A percentile compares a stretch with the other conserved stretches of the same genome.
These are phyloP conservation scores for Trebouxia sp. DNA, from an alignment of 139 green algal species.

Conservation along the genomic window DNA sequence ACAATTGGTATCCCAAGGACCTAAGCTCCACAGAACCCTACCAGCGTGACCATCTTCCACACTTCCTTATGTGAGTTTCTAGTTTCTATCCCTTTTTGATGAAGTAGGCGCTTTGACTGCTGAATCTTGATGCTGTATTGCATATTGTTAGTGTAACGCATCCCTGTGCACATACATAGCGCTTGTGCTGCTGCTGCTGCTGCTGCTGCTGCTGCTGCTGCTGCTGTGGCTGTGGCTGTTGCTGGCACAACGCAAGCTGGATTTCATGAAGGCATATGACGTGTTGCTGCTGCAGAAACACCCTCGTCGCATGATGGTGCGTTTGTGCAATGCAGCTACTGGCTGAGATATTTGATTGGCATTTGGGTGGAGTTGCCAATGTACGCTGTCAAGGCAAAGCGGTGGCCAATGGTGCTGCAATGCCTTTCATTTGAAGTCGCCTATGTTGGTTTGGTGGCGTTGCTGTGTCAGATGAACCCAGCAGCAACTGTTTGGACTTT, in stretches of 20 bases:
- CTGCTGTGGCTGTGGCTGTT: too few relatives aligned
- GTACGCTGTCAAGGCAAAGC: conserved; percentile 50
- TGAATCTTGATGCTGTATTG: not conserved
- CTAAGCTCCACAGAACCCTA: conserved; percentile 84
- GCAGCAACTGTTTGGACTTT: conserved; percentile 72
- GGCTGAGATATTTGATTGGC: conserved; percentile 61
- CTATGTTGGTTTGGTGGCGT: conserved; percentile 36
- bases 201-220: too few relatives aligned
- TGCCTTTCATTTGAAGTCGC: conserved; percentile 36
- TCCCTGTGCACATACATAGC: too few relatives aligned
- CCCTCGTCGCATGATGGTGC: not conserved
- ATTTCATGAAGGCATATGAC: not conserved
- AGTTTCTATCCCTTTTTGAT: not conserved
- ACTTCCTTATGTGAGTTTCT: conserved; percentile 64
- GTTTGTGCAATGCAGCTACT: conserved; percentile 60
- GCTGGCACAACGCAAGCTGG: too few relatives aligned
- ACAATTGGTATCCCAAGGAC: conserved; percentile 67
- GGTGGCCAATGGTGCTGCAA: conserved; percentile 33
- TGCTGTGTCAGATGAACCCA: conserved; percentile 45
- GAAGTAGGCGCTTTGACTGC: not conserved
- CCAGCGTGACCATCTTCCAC: conserved; percentile 66
- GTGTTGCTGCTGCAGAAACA: not conserved
- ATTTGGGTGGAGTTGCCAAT: conserved; percentile 74
- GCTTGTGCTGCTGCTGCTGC: too few relatives aligned
- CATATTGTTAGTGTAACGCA: not conserved